phyloP scores from a whole-genome alignment of 768 basidiomycete species.

The Artomyces pyxidatus region DNA sequence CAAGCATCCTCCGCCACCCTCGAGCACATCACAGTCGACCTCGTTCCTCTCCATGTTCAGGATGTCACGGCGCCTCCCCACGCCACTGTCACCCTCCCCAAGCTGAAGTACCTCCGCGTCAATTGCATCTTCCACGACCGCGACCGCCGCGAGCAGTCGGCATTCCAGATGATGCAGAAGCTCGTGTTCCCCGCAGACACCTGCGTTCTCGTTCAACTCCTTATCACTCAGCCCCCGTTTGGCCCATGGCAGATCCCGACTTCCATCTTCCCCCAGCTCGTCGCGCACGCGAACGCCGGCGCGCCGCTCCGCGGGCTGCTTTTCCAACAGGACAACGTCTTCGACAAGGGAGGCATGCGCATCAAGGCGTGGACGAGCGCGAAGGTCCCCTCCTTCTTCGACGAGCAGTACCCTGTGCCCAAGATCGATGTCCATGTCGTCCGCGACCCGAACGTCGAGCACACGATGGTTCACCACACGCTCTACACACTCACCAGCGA shows the following conservation, averaged over 20 bases:
- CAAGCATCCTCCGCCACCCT: conserved; percentile 7
- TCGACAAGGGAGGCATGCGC: not conserved
- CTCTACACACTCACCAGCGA: conserved; percentile 6
- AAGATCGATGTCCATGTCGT: conserved; percentile 13
- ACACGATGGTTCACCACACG: conserved; percentile 6
- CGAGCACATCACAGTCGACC: conserved; percentile 9
- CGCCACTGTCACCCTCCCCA: not conserved
- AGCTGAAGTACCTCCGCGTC: not conserved
- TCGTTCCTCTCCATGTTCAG: conserved; percentile 10
- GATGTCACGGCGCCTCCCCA: conserved; percentile 1
- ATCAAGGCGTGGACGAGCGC: not conserved
- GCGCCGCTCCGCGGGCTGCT: not conserved
- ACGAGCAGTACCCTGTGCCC: conserved; percentile 1
- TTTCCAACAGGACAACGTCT: not conserved
- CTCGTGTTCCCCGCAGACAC: not conserved
- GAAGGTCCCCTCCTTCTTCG: not conserved
- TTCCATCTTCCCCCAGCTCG: not conserved
- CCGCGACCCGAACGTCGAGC: conserved; percentile 11
- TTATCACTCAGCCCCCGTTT: too few species aligned
- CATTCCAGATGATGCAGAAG: not conserved
- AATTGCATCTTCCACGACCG: not conserved
- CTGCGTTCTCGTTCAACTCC: not conserved
- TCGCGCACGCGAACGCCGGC: not conserved
- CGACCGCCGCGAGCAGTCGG: not conserved
- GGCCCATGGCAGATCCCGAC: not conserved